phyloP scores from a whole-genome alignment of 2,329 filamentous ascomycete species.

The Immersiporthe knoxdaviesiana region DNA sequence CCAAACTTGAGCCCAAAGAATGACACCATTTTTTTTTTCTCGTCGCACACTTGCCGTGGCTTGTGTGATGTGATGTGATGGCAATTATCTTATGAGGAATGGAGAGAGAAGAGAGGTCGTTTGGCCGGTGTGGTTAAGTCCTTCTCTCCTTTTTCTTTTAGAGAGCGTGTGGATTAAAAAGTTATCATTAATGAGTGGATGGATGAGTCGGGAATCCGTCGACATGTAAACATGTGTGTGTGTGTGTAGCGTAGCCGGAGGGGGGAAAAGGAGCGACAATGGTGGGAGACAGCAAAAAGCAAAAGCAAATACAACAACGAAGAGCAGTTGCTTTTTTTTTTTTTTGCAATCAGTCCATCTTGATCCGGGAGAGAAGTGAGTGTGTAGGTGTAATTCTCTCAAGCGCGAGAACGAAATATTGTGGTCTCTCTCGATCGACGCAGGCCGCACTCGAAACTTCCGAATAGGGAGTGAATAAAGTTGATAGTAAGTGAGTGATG shows the following conservation, averaged over 20 bases:
- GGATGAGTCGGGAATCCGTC: background rate
- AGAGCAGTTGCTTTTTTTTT: slow-evolving; percentile 11
- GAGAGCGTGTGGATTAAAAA: slow-evolving; percentile 8
- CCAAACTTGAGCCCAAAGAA: slow-evolving; percentile 62
- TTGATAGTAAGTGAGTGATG: background rate
- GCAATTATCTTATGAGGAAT: background rate
- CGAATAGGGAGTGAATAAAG: background rate
- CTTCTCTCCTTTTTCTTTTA: background rate
- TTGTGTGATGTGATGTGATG: background rate
- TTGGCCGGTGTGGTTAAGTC: background rate
- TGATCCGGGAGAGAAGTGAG: background rate
- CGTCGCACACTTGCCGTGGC: no score
- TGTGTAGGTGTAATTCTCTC: background rate
- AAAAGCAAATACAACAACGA: slow-evolving; percentile 2
- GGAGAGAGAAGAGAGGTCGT: background rate
- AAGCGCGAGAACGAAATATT: background rate
- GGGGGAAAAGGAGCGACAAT: slow-evolving; percentile 19
- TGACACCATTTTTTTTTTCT: slow-evolving; percentile 60
- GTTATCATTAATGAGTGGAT: slow-evolving; percentile 13
- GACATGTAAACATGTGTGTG: background rate
- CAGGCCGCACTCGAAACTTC: background rate
- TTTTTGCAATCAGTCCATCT: slow-evolving; percentile 25
- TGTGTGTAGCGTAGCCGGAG: background rate
- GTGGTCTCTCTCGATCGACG: slow-evolving; percentile 10
- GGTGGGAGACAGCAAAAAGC: slow-evolving; percentile 18